Percentiles rank a stretch among this genome's conserved stretches.
phyloP scores from a whole-genome alignment of 2,329 filamentous ascomycete genomes.

The Curvularia eragrostidis region DNA sequence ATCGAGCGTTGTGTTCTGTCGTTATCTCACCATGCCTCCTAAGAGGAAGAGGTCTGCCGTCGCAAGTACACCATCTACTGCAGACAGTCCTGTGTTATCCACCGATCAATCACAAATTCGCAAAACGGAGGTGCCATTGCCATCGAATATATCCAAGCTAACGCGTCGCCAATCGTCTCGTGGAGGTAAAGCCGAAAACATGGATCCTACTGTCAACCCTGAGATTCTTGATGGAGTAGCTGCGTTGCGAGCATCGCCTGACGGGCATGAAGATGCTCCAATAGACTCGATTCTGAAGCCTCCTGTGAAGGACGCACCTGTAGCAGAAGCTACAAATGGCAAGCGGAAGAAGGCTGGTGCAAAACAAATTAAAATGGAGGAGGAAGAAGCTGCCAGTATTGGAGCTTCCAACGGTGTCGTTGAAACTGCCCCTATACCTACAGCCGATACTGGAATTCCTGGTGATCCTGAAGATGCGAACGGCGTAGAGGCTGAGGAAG shows the following conservation, averaged over 20 bases:
- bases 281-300: slow-evolving; percentile 18
- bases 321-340: slow-evolving; percentile 25
- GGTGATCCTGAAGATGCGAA: slow-evolving; percentile 58
- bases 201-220: slow-evolving; percentile 47
- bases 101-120: slow-evolving; percentile 25
- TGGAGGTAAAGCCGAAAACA: slow-evolving; percentile 27
- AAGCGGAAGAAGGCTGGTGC: slow-evolving; percentile 34
- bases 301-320: slow-evolving; percentile 19
- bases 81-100: slow-evolving; percentile 13
- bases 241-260: slow-evolving; percentile 54
- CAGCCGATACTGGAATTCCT: slow-evolving; percentile 24
- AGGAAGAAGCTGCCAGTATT: slow-evolving; percentile 22
- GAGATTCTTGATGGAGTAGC: slow-evolving; percentile 53
- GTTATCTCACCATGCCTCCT: slow-evolving; percentile 29
- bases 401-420: slow-evolving; percentile 18
- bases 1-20: slow-evolving; percentile 11
- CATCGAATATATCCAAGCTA: slow-evolving; percentile 28
- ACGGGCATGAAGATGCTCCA: slow-evolving; percentile 40
- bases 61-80: slow-evolving; percentile 25
- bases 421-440: slow-evolving; percentile 28
- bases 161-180: slow-evolving; percentile 39
- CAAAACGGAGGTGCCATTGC: slow-evolving; percentile 35
- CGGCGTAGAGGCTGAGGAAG: slow-evolving; percentile 54
- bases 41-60: slow-evolving; percentile 43
- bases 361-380: slow-evolving; percentile 39